phyloP scores from a whole-genome alignment of 345 rosid species.

The Acer yangbiense region DNA sequence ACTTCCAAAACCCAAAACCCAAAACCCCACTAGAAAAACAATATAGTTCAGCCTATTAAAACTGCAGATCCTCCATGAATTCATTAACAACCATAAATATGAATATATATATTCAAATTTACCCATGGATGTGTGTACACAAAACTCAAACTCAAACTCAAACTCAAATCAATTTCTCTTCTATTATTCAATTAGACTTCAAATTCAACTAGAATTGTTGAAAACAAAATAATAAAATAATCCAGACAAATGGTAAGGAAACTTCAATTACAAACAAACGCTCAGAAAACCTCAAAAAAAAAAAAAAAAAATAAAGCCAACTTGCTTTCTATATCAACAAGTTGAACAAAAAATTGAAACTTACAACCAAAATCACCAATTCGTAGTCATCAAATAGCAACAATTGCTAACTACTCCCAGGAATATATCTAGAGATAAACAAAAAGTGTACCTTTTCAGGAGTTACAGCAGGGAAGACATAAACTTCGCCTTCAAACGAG shows the following conservation, averaged over 20 bases:
- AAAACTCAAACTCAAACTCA: neutral
- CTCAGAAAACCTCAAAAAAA: neutral
- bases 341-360: neutral
- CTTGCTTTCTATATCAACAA: neutral
- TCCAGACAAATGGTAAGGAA: neutral
- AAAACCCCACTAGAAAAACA: neutral
- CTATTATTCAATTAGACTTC: neutral
- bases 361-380: neutral
- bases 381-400: neutral
- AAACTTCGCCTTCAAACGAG: conserved; percentile 77
- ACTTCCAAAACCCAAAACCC: neutral
- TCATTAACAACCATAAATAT: neutral
- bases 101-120: neutral
- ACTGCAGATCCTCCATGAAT: neutral
- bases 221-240: neutral
- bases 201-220: neutral
- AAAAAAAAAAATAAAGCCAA: neutral
- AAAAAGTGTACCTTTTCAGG: conserved; percentile 48
- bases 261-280: neutral
- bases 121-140: neutral
- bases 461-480: conserved; percentile 69
- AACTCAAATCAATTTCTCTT: neutral
- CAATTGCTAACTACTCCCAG: neutral
- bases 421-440: conserved; percentile 3
- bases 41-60: neutral